Base-by-base conservation (phyloP, 1,139 yeast species). In the Suhomyces taliae region DNA sequence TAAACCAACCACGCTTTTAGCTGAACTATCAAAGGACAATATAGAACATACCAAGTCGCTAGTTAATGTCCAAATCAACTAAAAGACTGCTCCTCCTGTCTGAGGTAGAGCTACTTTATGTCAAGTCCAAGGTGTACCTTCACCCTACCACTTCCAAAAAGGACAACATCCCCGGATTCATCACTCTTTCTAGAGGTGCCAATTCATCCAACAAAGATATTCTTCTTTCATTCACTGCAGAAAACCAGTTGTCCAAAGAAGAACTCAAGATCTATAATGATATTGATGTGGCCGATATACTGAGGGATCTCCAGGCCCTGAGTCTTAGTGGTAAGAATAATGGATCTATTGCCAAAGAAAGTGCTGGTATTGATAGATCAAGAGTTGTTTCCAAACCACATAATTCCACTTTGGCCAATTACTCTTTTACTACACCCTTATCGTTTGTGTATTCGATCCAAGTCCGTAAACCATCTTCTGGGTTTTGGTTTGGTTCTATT, bases 401-500 rank as follows among this genome's bases (percentile, higher is more conserved):
- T 4, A 48, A 67, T 14, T 73, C 84, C 1, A 74, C 82, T 1
- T 64, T 81, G 36, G 71, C 85, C 0, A 79, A 87, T 0, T 88
- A 81, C 64, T 81, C 89, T 10, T 88, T 87, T 65, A 78, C 83
- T 14, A 63, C 84, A 26, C 77, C 85, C 1, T 65, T 90, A 9
- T 67, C 79, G 27, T 81, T 76, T 49, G 64, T 93, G 4, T 91
- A 84, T 62, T 87, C 96, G 27, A 74, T 93, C 40, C 96, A 91
- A 63, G 79, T 87, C 9, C 77, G 97, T 48, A 85, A 84, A 6
- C 97, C 98, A 2, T 82, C 90, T 1, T 70, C 78, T 24, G 95
- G 97, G 1, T 86, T 89, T 84, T 93, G 97, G 96, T 81, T 81
- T 68, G 99, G 99, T 0, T 87, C 96, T 0, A 70, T 91, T 15